Conservation (phyloP, 2,329 filamentous ascomycete species). For the Emericellopsis atlantica region DNA sequence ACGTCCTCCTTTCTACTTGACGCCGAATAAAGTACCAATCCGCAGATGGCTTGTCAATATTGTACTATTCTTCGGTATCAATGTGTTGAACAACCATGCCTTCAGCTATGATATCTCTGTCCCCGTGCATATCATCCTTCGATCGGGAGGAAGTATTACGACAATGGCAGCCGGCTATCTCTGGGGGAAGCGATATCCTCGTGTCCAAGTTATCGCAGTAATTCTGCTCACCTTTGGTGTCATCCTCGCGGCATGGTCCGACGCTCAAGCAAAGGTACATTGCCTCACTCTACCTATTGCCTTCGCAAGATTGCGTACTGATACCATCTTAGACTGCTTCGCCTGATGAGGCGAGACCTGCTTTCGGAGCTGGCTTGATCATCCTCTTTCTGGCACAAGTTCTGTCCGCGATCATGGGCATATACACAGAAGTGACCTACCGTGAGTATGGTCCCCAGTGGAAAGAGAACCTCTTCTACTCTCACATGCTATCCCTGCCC, state of each 20-base stretch:
- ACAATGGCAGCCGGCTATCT: conserved; percentile 86
- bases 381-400: conserved; percentile 83
- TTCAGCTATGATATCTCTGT: conserved; percentile 96
- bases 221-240: conserved; percentile 76
- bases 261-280: conserved; percentile 69
- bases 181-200: conserved; percentile 74
- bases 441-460: conserved; percentile 75
- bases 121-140: conserved; percentile 89
- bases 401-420: conserved; percentile 84
- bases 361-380: conserved; percentile 52
- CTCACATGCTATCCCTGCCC: conserved; percentile 61
- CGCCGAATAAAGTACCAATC: conserved; percentile 68
- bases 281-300: background rate
- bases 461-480: conserved; percentile 96
- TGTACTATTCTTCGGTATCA: conserved; percentile 81
- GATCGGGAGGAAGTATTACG: conserved; percentile 89
- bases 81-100: conserved; percentile 92
- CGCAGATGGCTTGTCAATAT: conserved; percentile 82
- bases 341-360: conserved; percentile 9
- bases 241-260: conserved; percentile 77
- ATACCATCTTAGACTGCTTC: conserved; percentile 2
- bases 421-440: conserved; percentile 90
- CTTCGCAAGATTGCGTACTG: background rate
- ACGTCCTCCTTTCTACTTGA: conserved; percentile 59
- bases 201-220: conserved; percentile 70